These are phyloP conservation scores for Penicillium sp. DNA, from an alignment of 2,329 filamentous ascomycete genomes.

Conservation along the genomic window DNA sequence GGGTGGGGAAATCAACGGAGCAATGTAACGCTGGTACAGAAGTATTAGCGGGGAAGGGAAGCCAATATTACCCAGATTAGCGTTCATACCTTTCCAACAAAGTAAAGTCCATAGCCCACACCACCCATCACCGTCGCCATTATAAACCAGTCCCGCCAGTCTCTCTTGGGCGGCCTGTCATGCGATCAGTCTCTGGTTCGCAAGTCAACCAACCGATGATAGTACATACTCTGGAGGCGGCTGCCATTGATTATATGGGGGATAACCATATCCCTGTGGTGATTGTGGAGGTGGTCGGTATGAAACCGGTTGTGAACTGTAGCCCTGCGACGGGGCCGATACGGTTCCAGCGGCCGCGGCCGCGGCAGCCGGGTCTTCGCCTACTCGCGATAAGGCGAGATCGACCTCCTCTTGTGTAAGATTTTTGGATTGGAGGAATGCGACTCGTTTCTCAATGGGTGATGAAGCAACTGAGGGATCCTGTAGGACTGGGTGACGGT, in stretches of 20 bases:
- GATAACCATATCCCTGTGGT: conserved; percentile 53
- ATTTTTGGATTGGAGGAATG: conserved; percentile 95
- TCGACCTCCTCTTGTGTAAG: conserved; percentile 95
- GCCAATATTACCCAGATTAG: neutral
- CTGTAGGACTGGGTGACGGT: conserved; percentile 70
- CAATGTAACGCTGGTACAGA: conserved; percentile 75
- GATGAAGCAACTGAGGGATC: conserved; percentile 89
- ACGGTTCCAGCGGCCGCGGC: conserved; percentile 50
- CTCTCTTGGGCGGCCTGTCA: conserved; percentile 68
- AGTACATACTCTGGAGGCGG: conserved; percentile 56
- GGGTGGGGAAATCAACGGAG: conserved; percentile 87
- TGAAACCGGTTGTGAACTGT: conserved; percentile 48
- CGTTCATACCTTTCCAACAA: conserved; percentile 73
- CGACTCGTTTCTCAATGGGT: conserved; percentile 87
- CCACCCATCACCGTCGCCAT: conserved; percentile 95
- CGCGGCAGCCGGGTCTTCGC: conserved; percentile 59
- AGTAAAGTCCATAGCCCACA: conserved; percentile 85
- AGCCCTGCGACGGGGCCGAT: conserved; percentile 52
- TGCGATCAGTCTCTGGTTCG: conserved; percentile 17
- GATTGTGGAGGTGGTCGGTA: conserved; percentile 49
- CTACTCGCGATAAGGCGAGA: conserved; percentile 74
- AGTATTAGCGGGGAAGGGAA: conserved; percentile 19
- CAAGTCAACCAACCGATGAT: neutral
- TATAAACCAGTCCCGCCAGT: conserved; percentile 99
- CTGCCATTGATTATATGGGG: conserved; percentile 58